phyloP scores from a whole-genome alignment of 2,329 filamentous ascomycete species.

The Diaporthe australafricana region DNA sequence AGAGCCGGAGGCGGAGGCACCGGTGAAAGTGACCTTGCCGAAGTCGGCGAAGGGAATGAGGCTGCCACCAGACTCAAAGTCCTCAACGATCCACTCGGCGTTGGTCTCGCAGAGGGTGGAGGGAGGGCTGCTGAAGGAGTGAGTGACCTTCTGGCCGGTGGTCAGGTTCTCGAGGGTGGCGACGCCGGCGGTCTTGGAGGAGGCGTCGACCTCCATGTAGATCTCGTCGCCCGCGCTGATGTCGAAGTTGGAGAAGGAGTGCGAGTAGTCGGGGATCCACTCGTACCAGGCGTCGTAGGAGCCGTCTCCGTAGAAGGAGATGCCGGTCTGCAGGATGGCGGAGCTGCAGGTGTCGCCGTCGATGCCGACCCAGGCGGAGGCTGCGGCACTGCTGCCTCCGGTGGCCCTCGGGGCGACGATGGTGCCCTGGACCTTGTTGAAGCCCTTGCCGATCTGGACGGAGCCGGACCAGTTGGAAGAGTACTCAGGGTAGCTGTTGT shows the following conservation, averaged over 20 bases:
- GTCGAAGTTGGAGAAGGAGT: constrained; percentile 34
- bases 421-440: constrained; percentile 63
- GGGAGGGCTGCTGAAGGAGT: constrained; percentile 58
- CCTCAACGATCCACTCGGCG: constrained; percentile 73
- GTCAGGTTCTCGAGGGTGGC: constrained; percentile 58
- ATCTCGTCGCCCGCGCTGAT: constrained; percentile 36
- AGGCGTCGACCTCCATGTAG: constrained; percentile 47
- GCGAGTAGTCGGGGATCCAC: constrained; percentile 67
- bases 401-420: constrained; percentile 60
- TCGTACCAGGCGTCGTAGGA: constrained; percentile 68
- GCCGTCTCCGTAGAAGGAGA: constrained; percentile 61
- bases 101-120: constrained; percentile 62
- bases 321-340: constrained; percentile 67
- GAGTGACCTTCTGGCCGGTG: constrained; percentile 61
- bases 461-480: constrained; percentile 70
- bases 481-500: constrained; percentile 59
- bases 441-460: constrained; percentile 62
- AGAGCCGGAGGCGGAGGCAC: constrained; percentile 46
- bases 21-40: constrained; percentile 55
- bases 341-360: constrained; percentile 54
- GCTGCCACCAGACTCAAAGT: constrained; percentile 52
- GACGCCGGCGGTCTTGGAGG: constrained; percentile 53
- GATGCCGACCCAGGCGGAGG: constrained; percentile 71
- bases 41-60: constrained; percentile 60
- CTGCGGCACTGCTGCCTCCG: constrained; percentile 51